Evolutionary conservation across 192 early-diverging fungal genomes (phyloP).

Genomic region (Rhizophagus clarus): DNA sequence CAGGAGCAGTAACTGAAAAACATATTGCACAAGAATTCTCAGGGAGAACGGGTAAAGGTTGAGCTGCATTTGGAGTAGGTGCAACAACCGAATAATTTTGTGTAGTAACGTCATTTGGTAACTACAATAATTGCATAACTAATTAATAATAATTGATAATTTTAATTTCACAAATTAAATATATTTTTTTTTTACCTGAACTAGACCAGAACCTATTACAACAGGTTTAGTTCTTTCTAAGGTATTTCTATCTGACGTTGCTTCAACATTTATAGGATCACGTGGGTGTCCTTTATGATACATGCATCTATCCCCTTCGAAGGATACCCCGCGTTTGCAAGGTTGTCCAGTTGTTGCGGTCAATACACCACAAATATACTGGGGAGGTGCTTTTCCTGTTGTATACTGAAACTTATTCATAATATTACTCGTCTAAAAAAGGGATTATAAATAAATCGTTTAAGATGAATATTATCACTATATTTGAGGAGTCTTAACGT

Average conservation of each 20-base stretch:
- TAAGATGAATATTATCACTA: neutral
- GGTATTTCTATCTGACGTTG: neutral
- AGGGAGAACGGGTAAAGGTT: neutral
- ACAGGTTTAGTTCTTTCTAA: neutral
- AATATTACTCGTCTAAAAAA: neutral
- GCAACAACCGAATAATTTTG: neutral
- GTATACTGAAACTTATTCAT: neutral
- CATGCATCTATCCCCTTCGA: constrained; percentile 3
- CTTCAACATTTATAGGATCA: neutral
- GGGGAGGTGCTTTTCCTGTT: neutral
- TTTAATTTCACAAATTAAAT: neutral
- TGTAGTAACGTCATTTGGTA: neutral
- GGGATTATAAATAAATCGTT: neutral
- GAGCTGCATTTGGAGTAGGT: neutral
- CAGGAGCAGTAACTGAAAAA: neutral
- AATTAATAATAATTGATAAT: neutral
- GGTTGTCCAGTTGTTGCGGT: constrained; percentile 22
- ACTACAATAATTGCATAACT: neutral
- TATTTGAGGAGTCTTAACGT: neutral
- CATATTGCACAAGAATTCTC: constrained; percentile 16
- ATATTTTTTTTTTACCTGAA: neutral
- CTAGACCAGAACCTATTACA: neutral
- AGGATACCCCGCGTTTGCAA: neutral
- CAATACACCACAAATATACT: constrained; percentile 15
- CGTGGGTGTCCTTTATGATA: neutral